Base-by-base conservation (phyloP, 164 flowering plant genomes). In the Dillenia suffruticosa region DNA sequence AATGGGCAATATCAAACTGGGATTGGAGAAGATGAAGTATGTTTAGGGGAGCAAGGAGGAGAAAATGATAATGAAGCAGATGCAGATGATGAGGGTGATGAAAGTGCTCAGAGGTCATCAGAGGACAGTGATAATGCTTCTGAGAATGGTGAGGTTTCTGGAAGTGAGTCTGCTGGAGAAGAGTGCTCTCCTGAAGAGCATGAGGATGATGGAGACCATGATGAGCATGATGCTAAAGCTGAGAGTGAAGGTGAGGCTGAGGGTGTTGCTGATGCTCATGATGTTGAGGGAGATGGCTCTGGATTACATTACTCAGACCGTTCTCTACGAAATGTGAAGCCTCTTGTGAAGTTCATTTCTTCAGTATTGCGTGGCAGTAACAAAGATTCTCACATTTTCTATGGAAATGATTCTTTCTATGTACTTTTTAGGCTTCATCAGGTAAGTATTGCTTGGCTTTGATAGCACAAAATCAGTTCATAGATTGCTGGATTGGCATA, bases 221-320 rank as follows among this genome's bases (percentile, higher is more conserved):
- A 77, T 16, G 84, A 79, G 26, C 72, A 81, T 76, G 89, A 79
- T 56, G 76, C 74, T 22, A 89, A 89, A 72, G 95, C 81, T 40
- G 97, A 89, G 72, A 89, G 93, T 85, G 97, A 89, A 79, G 97
- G 90, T 57, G 96, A 86, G 76, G 97, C 87, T 57, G 98, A 91
- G 70, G 93, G 87, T 52, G 79, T 70, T 76, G 90, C 88, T 63
- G 92, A 88, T 80, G 91, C 82, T 10, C 85, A 82, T 70, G 93
- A 87, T 72, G 80, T 68, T 57, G 92, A 88, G 56, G 95, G 84
- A 55, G 92, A 87, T 68, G 87, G 83, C 22, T 55, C 68, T 40
- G 52, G 69, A 16, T 70, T 84, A 48, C 85, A 92, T 12, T 69
- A 66, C 74, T 83, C 90, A 40, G 96, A 87, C 63, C 81, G 85